Evolutionary conservation across 495 filamentous ascomycete species (phyloP).

Genomic region (Penicillium pulvis): DNA sequence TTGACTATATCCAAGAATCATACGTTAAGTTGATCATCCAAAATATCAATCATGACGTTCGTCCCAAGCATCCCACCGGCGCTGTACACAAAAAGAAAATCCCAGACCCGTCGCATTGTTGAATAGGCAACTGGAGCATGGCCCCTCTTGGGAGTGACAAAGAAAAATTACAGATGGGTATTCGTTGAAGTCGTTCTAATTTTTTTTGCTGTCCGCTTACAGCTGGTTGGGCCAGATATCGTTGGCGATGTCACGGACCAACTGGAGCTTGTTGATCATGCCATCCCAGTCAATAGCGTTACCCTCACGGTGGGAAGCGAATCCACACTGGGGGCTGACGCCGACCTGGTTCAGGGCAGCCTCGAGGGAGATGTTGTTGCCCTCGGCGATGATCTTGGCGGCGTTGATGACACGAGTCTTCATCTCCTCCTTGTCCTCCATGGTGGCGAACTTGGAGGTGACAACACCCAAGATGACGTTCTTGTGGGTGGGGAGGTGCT

Average conservation of each 20-base stretch:
- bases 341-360: slow-evolving; percentile 68
- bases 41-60: slow-evolving; percentile 19
- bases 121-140: slow-evolving; percentile 18
- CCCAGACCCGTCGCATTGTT: slow-evolving; percentile 22
- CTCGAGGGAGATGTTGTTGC: slow-evolving; percentile 60
- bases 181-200: slow-evolving; percentile 18
- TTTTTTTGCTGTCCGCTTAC: slow-evolving; percentile 15
- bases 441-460: slow-evolving; percentile 69
- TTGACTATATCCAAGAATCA: slow-evolving; percentile 24
- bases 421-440: slow-evolving; percentile 76
- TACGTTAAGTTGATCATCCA: slow-evolving; percentile 24
- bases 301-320: slow-evolving; percentile 70
- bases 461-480: slow-evolving; percentile 77
- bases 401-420: slow-evolving; percentile 67
- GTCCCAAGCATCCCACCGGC: slow-evolving; percentile 13
- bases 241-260: slow-evolving; percentile 70
- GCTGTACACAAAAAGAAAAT: slow-evolving; percentile 18
- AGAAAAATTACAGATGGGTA: slow-evolving; percentile 18
- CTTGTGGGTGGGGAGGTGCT: slow-evolving; percentile 69
- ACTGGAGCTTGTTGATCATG: slow-evolving; percentile 68
- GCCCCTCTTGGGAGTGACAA: slow-evolving; percentile 12
- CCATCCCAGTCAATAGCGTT: slow-evolving; percentile 66
- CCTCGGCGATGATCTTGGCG: slow-evolving; percentile 71
- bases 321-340: slow-evolving; percentile 80
- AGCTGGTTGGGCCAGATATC: slow-evolving; percentile 71